A percentile compares a stretch with the other conserved stretches of the same genome.
Conservation (phyloP, 306 rosid genomes). For the Nissolia schottii region DNA sequence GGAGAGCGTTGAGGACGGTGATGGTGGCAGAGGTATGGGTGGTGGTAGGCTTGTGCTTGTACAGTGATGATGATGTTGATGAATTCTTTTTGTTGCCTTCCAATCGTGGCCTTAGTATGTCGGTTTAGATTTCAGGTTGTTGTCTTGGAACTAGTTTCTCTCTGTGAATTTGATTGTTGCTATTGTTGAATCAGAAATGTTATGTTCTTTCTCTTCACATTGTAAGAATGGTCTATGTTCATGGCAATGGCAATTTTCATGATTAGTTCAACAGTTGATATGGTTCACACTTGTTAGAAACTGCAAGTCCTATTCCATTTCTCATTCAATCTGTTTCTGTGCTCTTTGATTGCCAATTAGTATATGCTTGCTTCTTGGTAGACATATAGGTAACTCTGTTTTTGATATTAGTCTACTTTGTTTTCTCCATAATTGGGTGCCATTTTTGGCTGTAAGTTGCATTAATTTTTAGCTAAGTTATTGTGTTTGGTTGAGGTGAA, state of each 20-base stretch:
- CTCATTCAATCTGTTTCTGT: neutral
- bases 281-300: neutral
- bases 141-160: constrained; percentile 29
- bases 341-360: neutral
- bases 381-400: neutral
- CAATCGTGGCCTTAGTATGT: constrained; percentile 35
- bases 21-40: constrained; percentile 57
- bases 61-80: constrained; percentile 46
- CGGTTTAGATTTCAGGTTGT: constrained; percentile 38
- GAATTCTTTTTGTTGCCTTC: constrained; percentile 22
- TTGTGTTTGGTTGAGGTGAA: constrained; percentile 1
- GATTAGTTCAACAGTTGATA: neutral
- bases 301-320: neutral
- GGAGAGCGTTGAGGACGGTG: constrained; percentile 30
- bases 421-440: neutral
- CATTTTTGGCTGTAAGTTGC: neutral
- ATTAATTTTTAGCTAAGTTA: neutral
- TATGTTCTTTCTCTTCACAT: neutral
- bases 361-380: neutral
- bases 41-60: constrained; percentile 88
- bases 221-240: constrained; percentile 6
- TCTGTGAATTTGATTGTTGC: constrained; percentile 35
- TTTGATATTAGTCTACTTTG: neutral
- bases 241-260: constrained; percentile 20
- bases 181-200: constrained; percentile 27